Base-by-base conservation (phyloP, 148 eudicot species). In the Silene uniflora region DNA sequence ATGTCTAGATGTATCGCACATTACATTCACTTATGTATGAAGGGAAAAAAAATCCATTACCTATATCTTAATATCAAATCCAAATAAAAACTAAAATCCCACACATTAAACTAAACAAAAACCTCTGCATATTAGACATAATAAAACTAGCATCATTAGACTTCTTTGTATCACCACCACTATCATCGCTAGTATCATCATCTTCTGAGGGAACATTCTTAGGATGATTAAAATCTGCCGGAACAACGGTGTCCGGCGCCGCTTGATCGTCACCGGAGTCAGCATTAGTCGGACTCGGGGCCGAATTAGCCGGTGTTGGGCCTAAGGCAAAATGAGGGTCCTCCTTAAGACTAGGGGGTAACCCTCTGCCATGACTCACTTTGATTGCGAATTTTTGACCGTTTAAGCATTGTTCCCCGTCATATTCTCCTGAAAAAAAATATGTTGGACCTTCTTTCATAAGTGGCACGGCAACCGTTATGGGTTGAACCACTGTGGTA, bases 341-440 rank as follows among this genome's bases (percentile, higher is more conserved):
- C 29, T 73, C 56, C 70, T 68, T 85, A 4, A 93, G 80, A 61
- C 86, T 83, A 0, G 84, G 77, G 7, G 98, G 97, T 72, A 94
- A 69, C 11, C 98, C 98, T 72, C 85, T 81, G 0, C 98, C 98
- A 56, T 88, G 79, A 0, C 92, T 84, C 35, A 94, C 98, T 18
- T 88, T 89, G 59, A 94, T 86, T 32, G 79, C 75, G 13, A 94
- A 86, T 42, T 77, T 87, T 63, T 88, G 93, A 12, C 98, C 97
- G 24, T 79, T 75, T 52, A 76, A 71, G 75, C 98, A 94, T 63
- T 94, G 98, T 52, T 89, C 90, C 0, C 98, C 98, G 35, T 94
- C 98, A 59, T 94, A 94, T 75, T 90, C 89, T 6, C 97, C 84
- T 5, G 98, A 94, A 83, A 94, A 91, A 77, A 91, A 94, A 25